phyloP scores from a whole-genome alignment of 1,284 basidiomycete genomes.

The Malassezia vespertilionis region DNA sequence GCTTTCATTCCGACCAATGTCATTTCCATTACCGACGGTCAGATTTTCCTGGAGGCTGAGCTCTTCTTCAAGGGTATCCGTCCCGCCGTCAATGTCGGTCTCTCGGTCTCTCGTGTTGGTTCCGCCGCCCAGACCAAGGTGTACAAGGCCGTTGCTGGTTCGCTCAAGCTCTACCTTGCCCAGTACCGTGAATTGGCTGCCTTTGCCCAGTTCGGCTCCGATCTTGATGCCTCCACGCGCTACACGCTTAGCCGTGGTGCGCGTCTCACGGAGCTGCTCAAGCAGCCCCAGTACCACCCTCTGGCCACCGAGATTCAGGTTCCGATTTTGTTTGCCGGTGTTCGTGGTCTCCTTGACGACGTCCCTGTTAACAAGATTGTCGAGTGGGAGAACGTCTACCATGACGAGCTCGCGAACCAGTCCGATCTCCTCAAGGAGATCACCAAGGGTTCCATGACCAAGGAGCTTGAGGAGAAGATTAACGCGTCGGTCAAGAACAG shows the following conservation, averaged over 20 bases:
- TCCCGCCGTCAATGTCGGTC: constrained; percentile 99
- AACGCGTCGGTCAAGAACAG: constrained; percentile 31
- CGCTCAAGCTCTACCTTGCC: constrained; percentile 96
- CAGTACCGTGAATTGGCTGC: constrained; percentile 99
- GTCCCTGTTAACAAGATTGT: constrained; percentile 90
- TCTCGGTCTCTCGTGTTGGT: constrained; percentile 98
- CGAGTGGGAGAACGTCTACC: constrained; percentile 84
- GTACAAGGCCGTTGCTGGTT: constrained; percentile 92
- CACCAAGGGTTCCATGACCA: constrained; percentile 66
- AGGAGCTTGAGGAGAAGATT: constrained; percentile 75
- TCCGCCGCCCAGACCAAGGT: constrained; percentile 91
- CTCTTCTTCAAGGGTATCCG: constrained; percentile 99
- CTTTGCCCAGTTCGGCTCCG: constrained; percentile 98
- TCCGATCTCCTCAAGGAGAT: constrained; percentile 55
- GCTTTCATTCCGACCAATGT: constrained; percentile 54
- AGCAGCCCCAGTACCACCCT: constrained; percentile 81
- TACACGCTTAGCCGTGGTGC: constrained; percentile 80
- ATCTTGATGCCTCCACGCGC: constrained; percentile 91
- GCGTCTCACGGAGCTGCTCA: constrained; percentile 94
- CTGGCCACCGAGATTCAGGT: constrained; percentile 83
- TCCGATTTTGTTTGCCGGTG: constrained; percentile 97
- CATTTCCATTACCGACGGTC: constrained; percentile 47
- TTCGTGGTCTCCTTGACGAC: constrained; percentile 63
- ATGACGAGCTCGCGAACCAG: constrained; percentile 54
- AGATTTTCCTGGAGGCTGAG: constrained; percentile 47